Evolutionary conservation across 495 filamentous ascomycete genomes (phyloP), one percentile per base, ranked within the genome.

Genomic region (Penicillium silybi): DNA sequence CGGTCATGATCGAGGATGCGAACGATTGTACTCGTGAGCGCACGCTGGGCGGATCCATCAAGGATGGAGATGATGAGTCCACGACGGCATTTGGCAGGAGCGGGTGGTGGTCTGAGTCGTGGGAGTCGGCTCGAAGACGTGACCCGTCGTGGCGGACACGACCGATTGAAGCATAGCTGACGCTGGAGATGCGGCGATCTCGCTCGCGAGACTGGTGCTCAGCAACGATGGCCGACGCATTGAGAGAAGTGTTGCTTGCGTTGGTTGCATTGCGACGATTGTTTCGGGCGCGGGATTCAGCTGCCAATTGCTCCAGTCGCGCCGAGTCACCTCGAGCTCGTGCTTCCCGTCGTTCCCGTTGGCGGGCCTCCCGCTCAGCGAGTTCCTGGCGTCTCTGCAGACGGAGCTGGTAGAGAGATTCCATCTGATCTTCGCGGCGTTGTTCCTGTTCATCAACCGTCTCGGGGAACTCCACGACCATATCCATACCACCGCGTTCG

Each of bases 341-440:
- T 3, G 90, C 90, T 58, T 88, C 85, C 42, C 80, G 73, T 35
- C 86, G 70, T 53, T 80, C 68, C 45, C 79, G 78, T 34, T 86
- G 73, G 26, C 89, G 79, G 48, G 86, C 80, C 48, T 96, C 89
- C 6, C 91, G 83, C 44, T 90, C 90, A 6, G 82, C 81, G 27
- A 82, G 75, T 65, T 96, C 88, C 37, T 78, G 75, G 29, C 92
- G 83, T 40, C 93, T 82, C 16, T 89, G 83, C 3, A 87, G 66
- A 20, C 93, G 88, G 41, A 97, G 88, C 62, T 95, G 89, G 69
- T 95, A 98, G 20, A 97, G 66, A 7, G 88, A 79, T 41, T 92
- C 87, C 93, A 97, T 97, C 61, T 97, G 87, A 27, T 88, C 83
- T 49, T 97, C 92, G n/a, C 93, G 79, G 32, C 90, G 74, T 2